Percentiles rank a stretch among this genome's conserved stretches.
Evolutionary conservation across 441 rosid genomes (phyloP).

Genomic region (Geranium incanum): DNA sequence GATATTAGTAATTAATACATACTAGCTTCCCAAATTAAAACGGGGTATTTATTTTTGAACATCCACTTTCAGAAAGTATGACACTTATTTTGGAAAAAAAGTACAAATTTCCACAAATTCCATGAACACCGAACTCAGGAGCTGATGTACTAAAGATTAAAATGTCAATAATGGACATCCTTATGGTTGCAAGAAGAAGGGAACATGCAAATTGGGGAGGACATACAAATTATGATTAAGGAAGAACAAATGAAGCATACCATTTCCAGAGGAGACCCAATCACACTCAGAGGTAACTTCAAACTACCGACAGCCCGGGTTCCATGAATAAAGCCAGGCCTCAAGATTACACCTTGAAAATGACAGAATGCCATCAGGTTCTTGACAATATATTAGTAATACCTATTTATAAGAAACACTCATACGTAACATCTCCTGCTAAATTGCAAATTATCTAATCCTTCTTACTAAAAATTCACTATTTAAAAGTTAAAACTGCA

Average conservation of each 20-base stretch:
- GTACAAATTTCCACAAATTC: not conserved
- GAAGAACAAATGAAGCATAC: constrained; percentile 25
- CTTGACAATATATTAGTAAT: not conserved
- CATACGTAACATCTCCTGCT: not conserved
- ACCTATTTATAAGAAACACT: not conserved
- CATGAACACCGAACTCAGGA: not conserved
- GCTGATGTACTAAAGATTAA: not conserved
- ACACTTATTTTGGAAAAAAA: no score
- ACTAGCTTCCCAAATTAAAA: no score
- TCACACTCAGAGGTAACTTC: constrained; percentile 59
- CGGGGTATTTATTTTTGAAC: no score
- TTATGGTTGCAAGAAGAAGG: not conserved
- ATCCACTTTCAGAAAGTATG: no score
- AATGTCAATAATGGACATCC: not conserved
- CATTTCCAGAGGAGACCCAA: constrained; percentile 81
- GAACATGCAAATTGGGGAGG: constrained; percentile 10
- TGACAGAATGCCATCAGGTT: constrained; percentile 8
- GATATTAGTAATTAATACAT: no score
- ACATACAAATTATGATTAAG: not conserved
- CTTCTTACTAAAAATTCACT: not conserved
- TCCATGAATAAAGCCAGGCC: constrained; percentile 92
- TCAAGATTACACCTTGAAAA: constrained; percentile 72
- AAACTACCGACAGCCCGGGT: constrained; percentile 65
- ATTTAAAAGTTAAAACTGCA: not conserved
- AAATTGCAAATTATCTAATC: not conserved